Base-by-base conservation (phyloP, 2,329 filamentous ascomycete species). In the Blastomyces emzantsi region DNA sequence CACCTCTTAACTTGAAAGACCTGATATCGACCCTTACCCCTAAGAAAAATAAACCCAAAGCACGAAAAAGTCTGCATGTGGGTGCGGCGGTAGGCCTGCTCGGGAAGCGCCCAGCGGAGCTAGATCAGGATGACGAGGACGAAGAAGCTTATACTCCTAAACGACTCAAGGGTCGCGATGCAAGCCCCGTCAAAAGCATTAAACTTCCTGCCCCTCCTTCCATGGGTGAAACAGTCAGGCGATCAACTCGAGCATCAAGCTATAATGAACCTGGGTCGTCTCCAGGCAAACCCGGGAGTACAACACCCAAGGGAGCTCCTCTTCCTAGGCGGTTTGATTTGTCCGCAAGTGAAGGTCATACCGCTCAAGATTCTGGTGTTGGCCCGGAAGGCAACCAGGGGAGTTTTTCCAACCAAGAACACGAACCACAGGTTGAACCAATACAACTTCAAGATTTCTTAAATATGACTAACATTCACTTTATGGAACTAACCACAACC, bases 401-500 rank as follows among this genome's bases (percentile, higher is more conserved):
- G 22, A 79, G 80, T 25, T 74, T 80, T 30, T 64, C 67, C 2
- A 70, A 74, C 33, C 75, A 82, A 64, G 77, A 80, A n/a, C 67
- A 70, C 7, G 77, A 81, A 41, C 69, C 79, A 39, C 77, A 81
- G 56, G 74, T 79, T 6, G 82, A 85, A n/a, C 80, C 82, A 28
- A 92, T 96, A 62, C 89, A 92, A 56, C 81, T 99, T 2, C 91
- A 96, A 69, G 90, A 96, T 62, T 99, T 99, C 76, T 79, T 99
- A 55, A 90, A 95, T 66, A 87, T 96, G 86, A 97, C 93, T 2
- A 95, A 90, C 64, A 96, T 99, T 70, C 90, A 92, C 62, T 99
- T 99, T 78, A 97, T 99, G 90, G 94, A 99, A 73, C 81, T 99
- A 60, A 96, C 89, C n/a, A 96, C 93, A 0, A 97, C 92, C 1